A percentile compares a stretch with the other conserved stretches of the same genome.
phyloP scores from a whole-genome alignment of 257 asterid species.

The Rhazya stricta region DNA sequence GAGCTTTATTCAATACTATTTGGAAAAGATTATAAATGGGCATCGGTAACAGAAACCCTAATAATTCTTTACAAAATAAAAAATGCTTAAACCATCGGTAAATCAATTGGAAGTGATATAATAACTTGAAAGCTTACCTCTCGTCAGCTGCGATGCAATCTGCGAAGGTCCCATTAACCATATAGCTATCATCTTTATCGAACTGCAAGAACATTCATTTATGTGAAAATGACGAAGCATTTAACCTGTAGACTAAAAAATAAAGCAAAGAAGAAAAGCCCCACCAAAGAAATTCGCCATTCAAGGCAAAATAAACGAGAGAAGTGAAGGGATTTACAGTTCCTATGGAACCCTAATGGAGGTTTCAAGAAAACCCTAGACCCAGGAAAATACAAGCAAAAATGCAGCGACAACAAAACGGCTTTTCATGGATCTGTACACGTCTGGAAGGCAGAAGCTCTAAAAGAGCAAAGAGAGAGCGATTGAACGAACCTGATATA shows the following conservation, averaged over 20 bases:
- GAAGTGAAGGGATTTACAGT: constrained; percentile 26
- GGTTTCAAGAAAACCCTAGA: constrained; percentile 52
- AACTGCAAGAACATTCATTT: constrained; percentile 34
- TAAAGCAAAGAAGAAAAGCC: constrained; percentile 19
- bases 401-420: constrained; percentile 1
- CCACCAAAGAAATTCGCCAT: constrained; percentile 16
- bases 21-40: constrained; percentile 6
- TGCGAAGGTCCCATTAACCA: constrained; percentile 33
- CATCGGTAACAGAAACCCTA: constrained; percentile 47
- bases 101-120: constrained; percentile 19
- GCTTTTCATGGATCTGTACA: not conserved
- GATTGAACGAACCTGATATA: constrained; percentile 22
- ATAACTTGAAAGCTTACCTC: constrained; percentile 37
- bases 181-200: constrained; percentile 16
- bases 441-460: not conserved
- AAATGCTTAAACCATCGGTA: constrained; percentile 2
- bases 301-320: constrained; percentile 11
- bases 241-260: constrained; percentile 6
- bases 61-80: constrained; percentile 11
- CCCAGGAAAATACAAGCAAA: constrained; percentile 5
- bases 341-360: constrained; percentile 43
- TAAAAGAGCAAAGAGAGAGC: not conserved
- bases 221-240: constrained; percentile 23
- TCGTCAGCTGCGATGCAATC: constrained; percentile 20
- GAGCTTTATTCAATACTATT: constrained; percentile 16